phyloP scores from a whole-genome alignment of 2,329 filamentous ascomycete species.

The Arthrobotrys pseudoclavata region DNA sequence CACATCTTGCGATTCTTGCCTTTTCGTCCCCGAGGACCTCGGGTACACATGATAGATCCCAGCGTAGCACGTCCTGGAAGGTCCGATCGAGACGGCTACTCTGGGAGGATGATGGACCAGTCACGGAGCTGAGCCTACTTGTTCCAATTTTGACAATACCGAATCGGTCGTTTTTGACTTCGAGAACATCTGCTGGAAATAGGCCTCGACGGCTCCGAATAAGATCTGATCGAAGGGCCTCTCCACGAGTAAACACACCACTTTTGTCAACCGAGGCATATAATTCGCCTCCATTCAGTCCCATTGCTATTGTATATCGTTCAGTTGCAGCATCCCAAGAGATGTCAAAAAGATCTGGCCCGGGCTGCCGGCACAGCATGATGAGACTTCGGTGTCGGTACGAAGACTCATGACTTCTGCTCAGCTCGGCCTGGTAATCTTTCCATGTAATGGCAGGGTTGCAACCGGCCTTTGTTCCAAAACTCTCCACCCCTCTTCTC shows the following conservation, averaged over 20 bases:
- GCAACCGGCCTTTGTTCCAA: conserved; percentile 61
- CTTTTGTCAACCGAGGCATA: conserved; percentile 61
- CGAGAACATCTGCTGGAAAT: conserved; percentile 62
- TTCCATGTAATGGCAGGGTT: conserved; percentile 59
- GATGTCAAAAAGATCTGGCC: conserved; percentile 61
- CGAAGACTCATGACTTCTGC: conserved; percentile 17
- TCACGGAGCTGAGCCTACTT: background rate
- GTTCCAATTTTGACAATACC: conserved; percentile 60
- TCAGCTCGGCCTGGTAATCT: conserved; percentile 40
- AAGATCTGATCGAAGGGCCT: conserved; percentile 53
- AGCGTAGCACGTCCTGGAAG: conserved; percentile 59
- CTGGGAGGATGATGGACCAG: background rate
- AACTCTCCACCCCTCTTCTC: conserved; percentile 61
- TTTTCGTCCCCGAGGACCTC: conserved; percentile 61
- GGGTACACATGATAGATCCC: conserved; percentile 61
- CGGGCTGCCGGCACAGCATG: conserved; percentile 62
- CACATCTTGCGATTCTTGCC: conserved; percentile 62
- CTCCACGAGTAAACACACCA: conserved; percentile 60
- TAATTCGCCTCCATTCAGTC: conserved; percentile 52
- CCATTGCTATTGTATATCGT: conserved; percentile 61
- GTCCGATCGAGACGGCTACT: conserved; percentile 14
- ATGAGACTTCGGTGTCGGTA: conserved; percentile 53
- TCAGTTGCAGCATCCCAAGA: conserved; percentile 46
- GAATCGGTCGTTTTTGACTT: conserved; percentile 61
- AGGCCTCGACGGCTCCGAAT: conserved; percentile 57